A percentile compares a stretch with the other conserved stretches of the same genome.
Evolutionary conservation across 2,329 filamentous ascomycete species (phyloP).

Genomic region (Colletotrichum lini): DNA sequence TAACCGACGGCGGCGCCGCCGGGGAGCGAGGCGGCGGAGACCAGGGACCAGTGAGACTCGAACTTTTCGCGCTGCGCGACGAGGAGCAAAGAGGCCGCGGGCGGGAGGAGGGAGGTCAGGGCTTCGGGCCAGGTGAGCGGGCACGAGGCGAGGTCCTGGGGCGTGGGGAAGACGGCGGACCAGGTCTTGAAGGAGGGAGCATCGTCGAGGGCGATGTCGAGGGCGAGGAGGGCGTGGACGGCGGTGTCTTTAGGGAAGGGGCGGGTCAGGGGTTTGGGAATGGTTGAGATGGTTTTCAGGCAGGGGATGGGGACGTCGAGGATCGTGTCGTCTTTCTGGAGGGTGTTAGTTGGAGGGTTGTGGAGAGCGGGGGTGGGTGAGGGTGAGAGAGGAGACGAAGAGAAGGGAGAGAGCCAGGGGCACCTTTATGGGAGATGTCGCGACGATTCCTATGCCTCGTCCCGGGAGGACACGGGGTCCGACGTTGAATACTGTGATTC

Average conservation of each 20-base stretch:
- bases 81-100: slow-evolving; percentile 61
- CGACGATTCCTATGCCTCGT: slow-evolving; percentile 84
- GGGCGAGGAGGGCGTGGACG: slow-evolving; percentile 81
- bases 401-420: neutral
- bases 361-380: neutral
- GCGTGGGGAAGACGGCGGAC: slow-evolving; percentile 77
- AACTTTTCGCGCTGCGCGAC: slow-evolving; percentile 65
- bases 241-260: slow-evolving; percentile 69
- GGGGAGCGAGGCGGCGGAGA: slow-evolving; percentile 49
- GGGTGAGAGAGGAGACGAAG: slow-evolving; percentile 4
- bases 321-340: slow-evolving; percentile 65
- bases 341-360: slow-evolving; percentile 19
- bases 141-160: slow-evolving; percentile 68
- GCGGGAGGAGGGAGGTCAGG: slow-evolving; percentile 64
- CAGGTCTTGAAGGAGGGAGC: slow-evolving; percentile 67
- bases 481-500: slow-evolving; percentile 78
- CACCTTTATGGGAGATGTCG: slow-evolving; percentile 77
- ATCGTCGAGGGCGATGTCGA: slow-evolving; percentile 72
- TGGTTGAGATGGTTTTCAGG: slow-evolving; percentile 75
- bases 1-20: slow-evolving; percentile 49
- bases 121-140: slow-evolving; percentile 64
- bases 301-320: slow-evolving; percentile 75
- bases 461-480: slow-evolving; percentile 77
- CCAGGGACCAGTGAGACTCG: slow-evolving; percentile 56
- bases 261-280: slow-evolving; percentile 67